Evolutionary conservation across 2,329 filamentous ascomycete genomes (phyloP), one percentile per base, ranked within the genome.

Genomic region (Arachnomyces sp.): DNA sequence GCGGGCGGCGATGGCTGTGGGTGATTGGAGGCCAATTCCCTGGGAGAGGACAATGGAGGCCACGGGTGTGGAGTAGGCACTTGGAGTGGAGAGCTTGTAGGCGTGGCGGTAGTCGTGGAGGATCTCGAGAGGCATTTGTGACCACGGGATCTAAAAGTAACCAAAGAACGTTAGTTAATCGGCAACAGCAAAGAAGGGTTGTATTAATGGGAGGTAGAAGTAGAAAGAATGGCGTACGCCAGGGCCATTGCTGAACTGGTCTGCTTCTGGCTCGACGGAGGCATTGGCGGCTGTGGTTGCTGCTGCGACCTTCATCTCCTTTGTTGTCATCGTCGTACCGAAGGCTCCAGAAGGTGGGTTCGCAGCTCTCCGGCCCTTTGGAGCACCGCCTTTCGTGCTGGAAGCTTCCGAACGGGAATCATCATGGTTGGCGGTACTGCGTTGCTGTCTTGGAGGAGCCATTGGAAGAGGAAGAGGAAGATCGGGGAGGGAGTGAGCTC

Each of bases 361-460:
- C 6, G 49, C 52, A 4, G 50, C 42, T 36, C 61, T 62, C 14
- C 61, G 54, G 25, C 56, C 55, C 44, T 62, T 66, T 2, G 49
- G 44, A 7, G 54, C 44, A 6, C 55, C 51, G 7, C 48, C 40
- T 38, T 57, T 60, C 31, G 61, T 57, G 44, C 63, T 70, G 28
- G 67, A 68, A n/a, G 65, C 61, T 56, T 71, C 68, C 13, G 67
- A 69, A 44, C 67, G 57, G 17, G 66, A 67, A 50, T 71, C 68
- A 42, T 72, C 68, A 35, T 63, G 52, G 40, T 54, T 48, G 15
- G 59, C 54, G 18, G 59, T 46, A 35, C 59, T 56, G 38, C 67
- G 65, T 50, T 25, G 21, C 21, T 65, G 63, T 44, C 67, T 66
- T 50, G 67, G 63, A 49, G 68, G 67, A 44, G 67, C 61, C 67